Base-by-base conservation (phyloP, 2,329 filamentous ascomycete species). In the Purpureocillium lavendulum region DNA sequence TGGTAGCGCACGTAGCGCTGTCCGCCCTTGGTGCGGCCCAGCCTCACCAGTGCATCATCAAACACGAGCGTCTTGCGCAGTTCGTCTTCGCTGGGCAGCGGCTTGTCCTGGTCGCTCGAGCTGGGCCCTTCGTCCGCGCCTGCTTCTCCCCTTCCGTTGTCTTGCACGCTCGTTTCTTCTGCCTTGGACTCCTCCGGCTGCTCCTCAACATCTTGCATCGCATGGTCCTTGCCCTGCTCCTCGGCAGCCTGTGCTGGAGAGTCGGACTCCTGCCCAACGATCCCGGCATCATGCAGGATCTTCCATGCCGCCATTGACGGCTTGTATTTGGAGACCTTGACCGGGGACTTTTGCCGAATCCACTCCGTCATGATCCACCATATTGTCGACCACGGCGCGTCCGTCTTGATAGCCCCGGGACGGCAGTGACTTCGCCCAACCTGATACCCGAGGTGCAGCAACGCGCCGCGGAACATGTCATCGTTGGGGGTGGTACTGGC, bases 361-460 rank as follows among this genome's bases (percentile, higher is more conserved):
- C 88, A 98, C 62, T 95, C 88, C 18, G 86, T 75, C 78, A 97
- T 92, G 21, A 97, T 69, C 57, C 94, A 84, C 89, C 92, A 97
- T 35, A 98, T 75, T 0, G 87, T 80, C 4, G 70, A 70, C 88
- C 88, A 98, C 0, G 89, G 86, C 12, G 92, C 92, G 61, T 97
- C 80, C 0, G 92, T 97, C 66, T 94, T 94, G 61, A 97, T 80
- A 53, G 86, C 92, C 18, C 89, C 90, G 0, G 87, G 75, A 49
- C 88, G 87, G 51, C 87, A 87, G 60, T 98, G 92, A 50, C 86
- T 94, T 52, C 90, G 79, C 1, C 86, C 86, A 4, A 84, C 84
- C 34, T 75, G 73, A 57, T 94, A 97, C 7, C 90, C 92, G 2
- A 94, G 70, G 43, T 83, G 75, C 16, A 80, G 73, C 24, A 98